Conservation (phyloP, 768 basidiomycete species). For the Hygrophorus pudorinus region DNA sequence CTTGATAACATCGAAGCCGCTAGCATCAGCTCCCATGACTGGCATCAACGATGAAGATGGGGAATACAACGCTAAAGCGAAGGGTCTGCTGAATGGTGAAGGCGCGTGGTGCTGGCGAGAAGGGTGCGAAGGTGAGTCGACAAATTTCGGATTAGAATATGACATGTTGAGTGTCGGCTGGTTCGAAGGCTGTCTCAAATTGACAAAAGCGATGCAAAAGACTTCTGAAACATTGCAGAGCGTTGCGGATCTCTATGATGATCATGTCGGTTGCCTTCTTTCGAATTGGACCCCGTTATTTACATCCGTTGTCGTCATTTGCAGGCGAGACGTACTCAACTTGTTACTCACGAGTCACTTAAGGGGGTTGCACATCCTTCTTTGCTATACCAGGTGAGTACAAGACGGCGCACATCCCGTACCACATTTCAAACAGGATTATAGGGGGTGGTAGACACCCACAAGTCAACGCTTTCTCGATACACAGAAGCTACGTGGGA, state of each 20-base stretch:
- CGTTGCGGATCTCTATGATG: slow-evolving; percentile 71
- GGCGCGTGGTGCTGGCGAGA: slow-evolving; percentile 89
- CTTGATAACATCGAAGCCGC: slow-evolving; percentile 60
- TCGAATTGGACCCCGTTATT: background rate
- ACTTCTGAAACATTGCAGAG: slow-evolving; percentile 63
- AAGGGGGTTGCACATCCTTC: slow-evolving; percentile 71
- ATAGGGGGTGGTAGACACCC: slow-evolving; percentile 67
- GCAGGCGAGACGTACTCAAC: slow-evolving; percentile 64
- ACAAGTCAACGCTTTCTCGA: slow-evolving; percentile 55
- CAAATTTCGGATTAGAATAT: background rate
- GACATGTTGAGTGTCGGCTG: background rate
- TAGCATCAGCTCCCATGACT: slow-evolving; percentile 36
- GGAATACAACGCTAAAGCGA: slow-evolving; percentile 25
- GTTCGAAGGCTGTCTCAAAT: slow-evolving; percentile 54
- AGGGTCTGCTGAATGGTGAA: slow-evolving; percentile 55
- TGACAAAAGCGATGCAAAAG: slow-evolving; percentile 73
- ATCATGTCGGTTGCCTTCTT: slow-evolving; percentile 42
- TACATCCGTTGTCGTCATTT: background rate
- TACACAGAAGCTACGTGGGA: slow-evolving; percentile 44
- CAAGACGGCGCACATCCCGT: background rate
- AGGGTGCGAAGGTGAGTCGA: slow-evolving; percentile 47
- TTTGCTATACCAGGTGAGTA: slow-evolving; percentile 54
- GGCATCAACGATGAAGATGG: slow-evolving; percentile 43
- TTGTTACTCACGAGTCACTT: slow-evolving; percentile 65
- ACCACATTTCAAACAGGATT: background rate